A percentile compares a stretch with the other conserved stretches of the same genome.
phyloP scores from a whole-genome alignment of 2,329 filamentous ascomycete species.

The Xylaria sp. region DNA sequence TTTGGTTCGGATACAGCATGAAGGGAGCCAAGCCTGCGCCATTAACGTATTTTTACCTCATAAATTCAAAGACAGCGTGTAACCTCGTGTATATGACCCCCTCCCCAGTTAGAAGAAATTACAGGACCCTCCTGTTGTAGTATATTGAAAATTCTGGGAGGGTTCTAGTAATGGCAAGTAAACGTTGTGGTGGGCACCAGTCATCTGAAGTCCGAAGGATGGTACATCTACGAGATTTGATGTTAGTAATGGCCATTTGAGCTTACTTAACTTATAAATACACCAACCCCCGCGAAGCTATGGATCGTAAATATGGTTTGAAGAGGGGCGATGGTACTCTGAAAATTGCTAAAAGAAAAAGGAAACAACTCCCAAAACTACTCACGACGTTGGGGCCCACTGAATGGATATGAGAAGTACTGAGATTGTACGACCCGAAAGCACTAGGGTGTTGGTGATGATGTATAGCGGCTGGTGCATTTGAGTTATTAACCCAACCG shows the following conservation, averaged over 20 bases:
- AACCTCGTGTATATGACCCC: not conserved
- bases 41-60: conserved; percentile 12
- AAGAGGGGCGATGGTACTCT: not conserved
- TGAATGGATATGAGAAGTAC: conserved; percentile 31
- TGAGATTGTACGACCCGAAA: conserved; percentile 27
- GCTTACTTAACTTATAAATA: no score
- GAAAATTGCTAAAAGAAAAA: not conserved
- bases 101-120: not conserved
- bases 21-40: not conserved
- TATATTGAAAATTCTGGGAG: conserved; percentile 15
- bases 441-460: conserved; percentile 3
- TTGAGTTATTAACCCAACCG: conserved; percentile 30
- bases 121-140: conserved; percentile 4
- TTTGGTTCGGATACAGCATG: conserved; percentile 13
- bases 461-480: conserved; percentile 13
- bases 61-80: not conserved
- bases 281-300: not conserved
- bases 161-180: not conserved
- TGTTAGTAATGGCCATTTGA: not conserved
- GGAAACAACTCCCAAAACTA: not conserved
- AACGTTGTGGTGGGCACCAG: not conserved
- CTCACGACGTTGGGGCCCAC: conserved; percentile 33
- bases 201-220: conserved; percentile 39
- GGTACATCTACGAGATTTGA: conserved; percentile 29
- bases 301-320: not conserved